Base-by-base conservation (phyloP, 2,329 filamentous ascomycete species). In the Madurella mycetomatis region DNA sequence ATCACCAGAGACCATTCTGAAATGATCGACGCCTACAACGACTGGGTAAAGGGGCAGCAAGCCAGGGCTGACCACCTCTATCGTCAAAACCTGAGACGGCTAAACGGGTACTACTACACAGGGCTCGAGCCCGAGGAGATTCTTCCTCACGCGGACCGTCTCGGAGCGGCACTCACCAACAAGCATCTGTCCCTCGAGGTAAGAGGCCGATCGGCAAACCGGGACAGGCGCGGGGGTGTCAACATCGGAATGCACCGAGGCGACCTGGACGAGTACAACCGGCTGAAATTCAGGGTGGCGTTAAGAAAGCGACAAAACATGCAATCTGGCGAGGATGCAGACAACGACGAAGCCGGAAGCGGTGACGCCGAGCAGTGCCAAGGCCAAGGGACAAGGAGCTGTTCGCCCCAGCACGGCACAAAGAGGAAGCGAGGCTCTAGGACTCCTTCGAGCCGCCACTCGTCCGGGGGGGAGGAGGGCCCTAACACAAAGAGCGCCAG, bases 1-100 rank as follows among this genome's bases (percentile, higher is more conserved):
- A 59, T 83, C 32, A 69, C 65, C 2, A 69, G 73, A 11, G 72
- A 78, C 41, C 63, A 68, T 18, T 30, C 45, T 4, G 66, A 69
- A 13, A 62, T 78, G 12, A 39, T 58, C 1, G 47, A 63, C 0
- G 63, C 65, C 0, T 70, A 69, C 44, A 31, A 64, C 0, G 49
- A 63, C 2, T 80, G 77, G 76, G 62, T 59, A 9, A 32, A 32
- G 8, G 17, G 32, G 2, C 56, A 64, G 41, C 51, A 42, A 18
- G 16, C 9, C 30, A 45, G 49, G 1, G 55, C 55, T 5, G 47
- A 57, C 15, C 4, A 3, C 25, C 7, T 4, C 25, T 3, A 3
- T 25, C 25, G 7, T 61, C 18, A 34, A 53, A 4, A 1, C 19
- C 5, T n/a, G 18, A 3, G 55, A 58, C 41, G 9, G 25, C 25